phyloP scores from a whole-genome alignment of 1,284 basidiomycete genomes.

The Exobasidium rhododendri region DNA sequence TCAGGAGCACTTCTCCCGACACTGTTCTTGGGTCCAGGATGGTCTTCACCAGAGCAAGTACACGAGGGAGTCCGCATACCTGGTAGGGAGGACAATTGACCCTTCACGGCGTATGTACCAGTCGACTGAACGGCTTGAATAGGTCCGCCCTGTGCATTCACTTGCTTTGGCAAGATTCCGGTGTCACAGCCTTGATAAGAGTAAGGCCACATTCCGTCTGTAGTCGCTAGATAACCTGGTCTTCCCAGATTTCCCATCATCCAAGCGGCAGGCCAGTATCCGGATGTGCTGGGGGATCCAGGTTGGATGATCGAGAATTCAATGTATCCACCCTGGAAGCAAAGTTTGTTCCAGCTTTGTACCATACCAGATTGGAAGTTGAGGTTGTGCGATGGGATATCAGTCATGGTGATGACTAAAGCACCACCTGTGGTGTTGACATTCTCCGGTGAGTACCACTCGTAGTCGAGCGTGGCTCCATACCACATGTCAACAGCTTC shows the following conservation, averaged over 20 bases:
- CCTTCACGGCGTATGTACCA: constrained; percentile 16
- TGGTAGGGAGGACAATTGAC: constrained; percentile 18
- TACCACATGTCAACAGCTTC: constrained; percentile 54
- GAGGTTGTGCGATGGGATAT: constrained; percentile 39
- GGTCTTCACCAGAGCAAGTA: constrained; percentile 24
- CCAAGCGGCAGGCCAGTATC: constrained; percentile 27
- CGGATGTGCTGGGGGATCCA: constrained; percentile 13
- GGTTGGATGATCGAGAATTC: constrained; percentile 24
- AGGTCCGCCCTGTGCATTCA: constrained; percentile 13
- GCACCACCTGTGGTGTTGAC: constrained; percentile 44
- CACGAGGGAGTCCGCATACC: constrained; percentile 22
- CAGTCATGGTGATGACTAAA: constrained; percentile 41
- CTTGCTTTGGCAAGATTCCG: constrained; percentile 26
- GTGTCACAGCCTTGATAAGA: constrained; percentile 21
- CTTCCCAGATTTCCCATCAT: constrained; percentile 23
- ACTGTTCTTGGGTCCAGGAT: constrained; percentile 22
- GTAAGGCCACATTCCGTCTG: constrained; percentile 27
- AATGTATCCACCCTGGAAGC: constrained; percentile 25
- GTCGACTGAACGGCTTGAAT: constrained; percentile 13
- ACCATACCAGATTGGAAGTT: constrained; percentile 54
- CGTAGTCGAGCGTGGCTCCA: constrained; percentile 45
- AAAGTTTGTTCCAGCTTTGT: constrained; percentile 53
- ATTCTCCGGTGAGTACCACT: constrained; percentile 56
- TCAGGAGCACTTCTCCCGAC: constrained; percentile 21
- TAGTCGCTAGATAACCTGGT: constrained; percentile 19